Evolutionary conservation across 2,329 filamentous ascomycete species (phyloP).

Genomic region (Ustulina deusta): DNA sequence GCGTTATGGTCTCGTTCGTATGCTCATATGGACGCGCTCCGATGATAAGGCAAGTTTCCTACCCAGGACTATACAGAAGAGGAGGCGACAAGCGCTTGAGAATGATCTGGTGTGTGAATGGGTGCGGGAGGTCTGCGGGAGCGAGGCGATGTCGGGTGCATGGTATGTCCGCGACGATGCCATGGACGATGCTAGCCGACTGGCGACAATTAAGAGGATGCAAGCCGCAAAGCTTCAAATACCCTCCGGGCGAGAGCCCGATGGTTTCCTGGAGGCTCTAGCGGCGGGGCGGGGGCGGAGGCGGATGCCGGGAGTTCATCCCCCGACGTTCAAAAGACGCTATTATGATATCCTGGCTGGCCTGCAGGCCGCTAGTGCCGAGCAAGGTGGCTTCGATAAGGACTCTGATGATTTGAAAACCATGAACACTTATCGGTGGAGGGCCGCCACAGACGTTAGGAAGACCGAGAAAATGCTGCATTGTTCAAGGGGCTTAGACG

Average conservation of each 20-base stretch:
- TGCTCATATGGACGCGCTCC: slow-evolving; percentile 78
- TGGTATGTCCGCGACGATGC: slow-evolving; percentile 58
- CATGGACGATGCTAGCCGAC: slow-evolving; percentile 62
- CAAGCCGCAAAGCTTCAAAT: slow-evolving; percentile 54
- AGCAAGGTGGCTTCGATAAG: slow-evolving; percentile 41
- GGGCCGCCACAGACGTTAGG: slow-evolving; percentile 37
- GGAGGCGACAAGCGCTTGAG: slow-evolving; percentile 69
- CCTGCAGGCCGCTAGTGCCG: slow-evolving; percentile 45
- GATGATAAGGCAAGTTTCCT: slow-evolving; percentile 70
- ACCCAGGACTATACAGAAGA: slow-evolving; percentile 67
- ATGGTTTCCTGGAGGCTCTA: slow-evolving; percentile 45
- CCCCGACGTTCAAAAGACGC: slow-evolving; percentile 53
- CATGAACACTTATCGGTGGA: slow-evolving; percentile 41
- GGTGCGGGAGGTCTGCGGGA: slow-evolving; percentile 68
- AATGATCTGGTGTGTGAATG: slow-evolving; percentile 71
- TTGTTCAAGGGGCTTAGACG: not conserved
- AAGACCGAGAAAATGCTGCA: slow-evolving; percentile 27
- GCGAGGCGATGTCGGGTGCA: slow-evolving; percentile 46
- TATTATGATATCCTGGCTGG: slow-evolving; percentile 56
- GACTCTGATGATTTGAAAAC: slow-evolving; percentile 39
- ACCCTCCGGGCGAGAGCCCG: slow-evolving; percentile 60
- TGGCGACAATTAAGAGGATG: slow-evolving; percentile 61
- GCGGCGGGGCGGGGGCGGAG: slow-evolving; percentile 2
- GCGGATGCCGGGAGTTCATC: slow-evolving; percentile 39
- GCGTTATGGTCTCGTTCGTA: slow-evolving; percentile 80